Percentiles rank a stretch among this genome's conserved stretches.
Evolutionary conservation across 2,329 filamentous ascomycete genomes (phyloP).

Genomic region (Talaromyces sp.): DNA sequence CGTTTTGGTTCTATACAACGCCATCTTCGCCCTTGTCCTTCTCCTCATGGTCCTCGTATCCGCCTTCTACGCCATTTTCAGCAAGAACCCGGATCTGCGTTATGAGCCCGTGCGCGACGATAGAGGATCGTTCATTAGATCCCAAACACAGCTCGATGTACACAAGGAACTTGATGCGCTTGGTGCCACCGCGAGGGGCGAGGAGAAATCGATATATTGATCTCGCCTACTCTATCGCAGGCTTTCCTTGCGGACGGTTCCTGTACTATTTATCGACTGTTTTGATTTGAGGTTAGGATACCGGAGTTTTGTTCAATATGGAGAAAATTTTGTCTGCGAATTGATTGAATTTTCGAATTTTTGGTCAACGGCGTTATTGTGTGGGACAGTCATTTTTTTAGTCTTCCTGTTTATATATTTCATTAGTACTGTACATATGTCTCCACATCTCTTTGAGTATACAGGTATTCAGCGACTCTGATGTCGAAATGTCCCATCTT

Average conservation of each 20-base stretch:
- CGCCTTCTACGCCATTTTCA: constrained; percentile 74
- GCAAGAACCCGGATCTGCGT: constrained; percentile 89
- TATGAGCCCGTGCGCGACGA: constrained; percentile 97
- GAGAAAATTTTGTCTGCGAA: not conserved
- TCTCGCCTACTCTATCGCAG: not conserved
- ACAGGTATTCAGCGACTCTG: not conserved
- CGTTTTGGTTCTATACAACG: constrained; percentile 83
- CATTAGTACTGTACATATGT: not conserved
- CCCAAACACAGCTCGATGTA: constrained; percentile 77
- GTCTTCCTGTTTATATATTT: not conserved
- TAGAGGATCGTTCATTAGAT: constrained; percentile 86
- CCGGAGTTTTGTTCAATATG: not conserved
- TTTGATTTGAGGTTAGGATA: not conserved
- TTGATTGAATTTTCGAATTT: not conserved
- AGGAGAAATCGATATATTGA: constrained; percentile 50
- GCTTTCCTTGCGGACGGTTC: not conserved
- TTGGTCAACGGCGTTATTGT: not conserved
- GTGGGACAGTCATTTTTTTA: not conserved
- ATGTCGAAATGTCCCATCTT: not conserved
- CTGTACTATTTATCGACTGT: not conserved
- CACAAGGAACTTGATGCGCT: constrained; percentile 75
- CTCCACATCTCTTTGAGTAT: too few relatives aligned
- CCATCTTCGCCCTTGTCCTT: constrained; percentile 75
- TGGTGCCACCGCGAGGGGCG: constrained; percentile 77
- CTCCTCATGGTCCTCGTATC: constrained; percentile 77